Evolutionary conservation across 805 yeast species (phyloP).

Genomic region (Candida berthetii): DNA sequence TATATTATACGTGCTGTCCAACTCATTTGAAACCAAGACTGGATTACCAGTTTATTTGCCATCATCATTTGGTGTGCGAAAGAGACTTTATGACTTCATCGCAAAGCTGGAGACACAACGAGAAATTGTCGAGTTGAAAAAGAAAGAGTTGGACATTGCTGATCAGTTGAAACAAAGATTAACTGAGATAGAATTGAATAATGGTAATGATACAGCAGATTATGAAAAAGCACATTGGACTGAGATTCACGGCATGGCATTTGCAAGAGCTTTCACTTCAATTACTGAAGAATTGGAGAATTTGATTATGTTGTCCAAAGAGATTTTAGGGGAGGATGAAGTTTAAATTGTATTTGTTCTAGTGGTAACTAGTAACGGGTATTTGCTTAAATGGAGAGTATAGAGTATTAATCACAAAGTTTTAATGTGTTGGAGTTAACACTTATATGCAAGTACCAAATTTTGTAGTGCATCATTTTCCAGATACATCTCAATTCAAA

Average conservation of each 20-base stretch:
- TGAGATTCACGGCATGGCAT: slow-evolving; percentile 42
- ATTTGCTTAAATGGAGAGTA: no score
- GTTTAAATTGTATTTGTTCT: not conserved
- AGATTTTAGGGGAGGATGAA: slow-evolving; percentile 36
- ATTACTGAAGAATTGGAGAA: slow-evolving; percentile 36
- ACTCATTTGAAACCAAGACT: slow-evolving; percentile 30
- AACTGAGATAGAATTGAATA: slow-evolving; percentile 2
- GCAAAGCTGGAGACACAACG: slow-evolving; percentile 21
- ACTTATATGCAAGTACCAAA: no score
- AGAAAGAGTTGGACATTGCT: not conserved
- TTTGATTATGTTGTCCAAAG: slow-evolving; percentile 29
- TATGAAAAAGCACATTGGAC: slow-evolving; percentile 34
- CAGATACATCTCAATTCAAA: no score
- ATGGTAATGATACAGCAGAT: slow-evolving; percentile 1
- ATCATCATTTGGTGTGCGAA: slow-evolving; percentile 34
- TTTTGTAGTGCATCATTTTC: no score
- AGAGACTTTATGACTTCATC: slow-evolving; percentile 33
- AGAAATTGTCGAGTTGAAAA: slow-evolving; percentile 1
- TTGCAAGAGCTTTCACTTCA: slow-evolving; percentile 40
- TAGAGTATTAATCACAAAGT: no score
- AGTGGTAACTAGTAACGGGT: no score
- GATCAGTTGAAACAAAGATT: slow-evolving; percentile 9
- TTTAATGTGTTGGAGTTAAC: no score
- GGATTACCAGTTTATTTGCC: slow-evolving; percentile 39
- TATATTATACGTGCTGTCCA: slow-evolving; percentile 34